A percentile compares a stretch with the other conserved stretches of the same genome.
Conservation (phyloP, 805 yeast species). For the Cyberlindnera suaveolens region DNA sequence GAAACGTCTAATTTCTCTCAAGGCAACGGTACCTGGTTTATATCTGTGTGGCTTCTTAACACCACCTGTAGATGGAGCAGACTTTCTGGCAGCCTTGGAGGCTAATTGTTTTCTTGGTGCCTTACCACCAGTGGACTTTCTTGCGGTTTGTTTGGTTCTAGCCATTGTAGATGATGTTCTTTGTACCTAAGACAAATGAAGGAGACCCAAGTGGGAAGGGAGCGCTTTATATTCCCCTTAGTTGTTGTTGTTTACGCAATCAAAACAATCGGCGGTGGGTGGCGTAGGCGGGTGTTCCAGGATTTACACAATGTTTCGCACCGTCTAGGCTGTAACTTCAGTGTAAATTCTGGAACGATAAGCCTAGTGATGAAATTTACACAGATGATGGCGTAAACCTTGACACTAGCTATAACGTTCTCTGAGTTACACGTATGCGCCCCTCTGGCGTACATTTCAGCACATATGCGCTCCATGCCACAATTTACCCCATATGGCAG, state of each 20-base stretch:
- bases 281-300: too few species aligned
- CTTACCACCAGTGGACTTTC: slow-evolving; percentile 94
- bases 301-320: too few species aligned
- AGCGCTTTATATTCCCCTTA: too few species aligned
- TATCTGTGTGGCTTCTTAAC: slow-evolving; percentile 94
- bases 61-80: slow-evolving; percentile 90
- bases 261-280: background rate
- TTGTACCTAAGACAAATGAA: background rate
- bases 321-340: background rate
- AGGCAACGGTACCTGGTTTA: slow-evolving; percentile 95
- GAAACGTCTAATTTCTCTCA: slow-evolving; percentile 96
- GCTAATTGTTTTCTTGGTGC: slow-evolving; percentile 94
- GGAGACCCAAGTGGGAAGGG: background rate
- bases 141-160: slow-evolving; percentile 91
- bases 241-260: background rate
- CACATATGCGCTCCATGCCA: background rate
- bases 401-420: slow-evolving; percentile 1
- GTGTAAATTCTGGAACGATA: background rate
- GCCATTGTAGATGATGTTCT: slow-evolving; percentile 48
- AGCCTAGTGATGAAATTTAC: slow-evolving; percentile 18
- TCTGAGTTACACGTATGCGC: background rate
- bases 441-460: background rate
- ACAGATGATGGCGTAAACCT: slow-evolving; percentile 8
- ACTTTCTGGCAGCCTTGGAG: slow-evolving; percentile 88
- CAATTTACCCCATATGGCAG: background rate